Base-by-base conservation (phyloP, 345 rosid genomes). In the Aquilaria yunnanensis region DNA sequence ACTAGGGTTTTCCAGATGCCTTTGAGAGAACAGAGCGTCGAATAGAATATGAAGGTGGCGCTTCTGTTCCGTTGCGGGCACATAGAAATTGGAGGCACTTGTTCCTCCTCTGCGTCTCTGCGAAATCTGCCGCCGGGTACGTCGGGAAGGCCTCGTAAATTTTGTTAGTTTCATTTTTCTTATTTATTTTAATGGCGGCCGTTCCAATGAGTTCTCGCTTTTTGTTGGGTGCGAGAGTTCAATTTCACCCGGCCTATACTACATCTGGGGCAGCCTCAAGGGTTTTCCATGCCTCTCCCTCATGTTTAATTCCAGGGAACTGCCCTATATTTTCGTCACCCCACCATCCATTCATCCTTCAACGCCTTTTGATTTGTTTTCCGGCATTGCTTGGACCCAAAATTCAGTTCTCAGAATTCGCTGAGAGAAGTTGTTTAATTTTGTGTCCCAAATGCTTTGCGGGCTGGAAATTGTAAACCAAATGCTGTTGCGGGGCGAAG, bases 41-140 rank as follows among this genome's bases (percentile, higher is more conserved):
- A 37, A 8, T 8, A 16, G 23, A 16, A 16, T 16, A 16, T 71
- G 67, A 51, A 3, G 2, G 51, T 56, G 62, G 1, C 37, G 73
- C 31, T 64, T 59, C 43, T 67, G 81, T 77, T 77, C 78, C 81
- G 81, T 77, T 77, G 77, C 81, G 43, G 78, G 81, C 81, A 60
- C 46, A 77, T 2, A 77, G 55, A 51, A 11, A 69, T 56, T n/a
- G n/a, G 54, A 50, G 43, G 0, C 4, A 0, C 33, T 70, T 67
- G 62, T 55, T 71, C 47, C 61, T n/a, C 58, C 1, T 51, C 10
- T 4, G 43, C 43, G 29, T 37, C 45, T 32, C 56, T 61, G 78
- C 75, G 54, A 59, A 0, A 29, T 5, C 34, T 46, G 2, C 46
- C 65, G 78, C 62, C 8, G 5, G 63, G 51, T 37, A 1, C 33